Percentiles rank a stretch among this genome's conserved stretches.
These are phyloP conservation scores for Saturnispora ahearnii DNA, from an alignment of 805 yeast genomes.

Conservation along the genomic window DNA sequence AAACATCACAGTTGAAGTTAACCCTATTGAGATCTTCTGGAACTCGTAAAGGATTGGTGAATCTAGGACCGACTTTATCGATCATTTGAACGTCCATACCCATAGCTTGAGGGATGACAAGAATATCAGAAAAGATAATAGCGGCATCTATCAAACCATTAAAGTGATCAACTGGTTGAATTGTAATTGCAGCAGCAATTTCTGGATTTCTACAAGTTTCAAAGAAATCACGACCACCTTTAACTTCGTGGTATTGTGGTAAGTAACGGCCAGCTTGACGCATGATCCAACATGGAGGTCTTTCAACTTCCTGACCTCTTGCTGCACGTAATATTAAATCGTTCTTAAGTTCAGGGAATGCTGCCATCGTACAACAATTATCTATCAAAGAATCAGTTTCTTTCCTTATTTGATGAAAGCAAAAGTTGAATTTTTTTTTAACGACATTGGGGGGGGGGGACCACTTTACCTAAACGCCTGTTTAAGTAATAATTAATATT, in stretches of 20 bases:
- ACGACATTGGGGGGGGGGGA: background rate
- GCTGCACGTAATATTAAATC: conserved; percentile 92
- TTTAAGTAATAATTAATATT: no score
- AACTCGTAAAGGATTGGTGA: conserved; percentile 75
- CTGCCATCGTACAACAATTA: conserved; percentile 4
- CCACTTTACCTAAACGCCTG: background rate
- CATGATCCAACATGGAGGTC: conserved; percentile 98
- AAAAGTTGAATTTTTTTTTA: background rate
- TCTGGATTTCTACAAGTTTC: conserved; percentile 95
- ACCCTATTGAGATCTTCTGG: conserved; percentile 57
- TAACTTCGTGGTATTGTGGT: conserved; percentile 87
- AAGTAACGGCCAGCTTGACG: conserved; percentile 94
- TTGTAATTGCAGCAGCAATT: conserved; percentile 86
- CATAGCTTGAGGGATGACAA: conserved; percentile 97
- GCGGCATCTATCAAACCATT: conserved; percentile 93
- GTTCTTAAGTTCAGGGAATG: conserved; percentile 75
- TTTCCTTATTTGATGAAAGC: background rate
- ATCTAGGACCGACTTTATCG: conserved; percentile 91
- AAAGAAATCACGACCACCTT: conserved; percentile 79
- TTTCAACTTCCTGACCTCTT: conserved; percentile 77
- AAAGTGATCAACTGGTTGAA: conserved; percentile 88
- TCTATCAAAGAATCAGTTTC: background rate
- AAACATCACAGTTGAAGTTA: conserved; percentile 54
- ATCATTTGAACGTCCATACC: conserved; percentile 92
- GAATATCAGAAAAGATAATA: conserved; percentile 88